Conservation (phyloP, 2,329 filamentous ascomycete species). For the Stromatinia cepivora region DNA sequence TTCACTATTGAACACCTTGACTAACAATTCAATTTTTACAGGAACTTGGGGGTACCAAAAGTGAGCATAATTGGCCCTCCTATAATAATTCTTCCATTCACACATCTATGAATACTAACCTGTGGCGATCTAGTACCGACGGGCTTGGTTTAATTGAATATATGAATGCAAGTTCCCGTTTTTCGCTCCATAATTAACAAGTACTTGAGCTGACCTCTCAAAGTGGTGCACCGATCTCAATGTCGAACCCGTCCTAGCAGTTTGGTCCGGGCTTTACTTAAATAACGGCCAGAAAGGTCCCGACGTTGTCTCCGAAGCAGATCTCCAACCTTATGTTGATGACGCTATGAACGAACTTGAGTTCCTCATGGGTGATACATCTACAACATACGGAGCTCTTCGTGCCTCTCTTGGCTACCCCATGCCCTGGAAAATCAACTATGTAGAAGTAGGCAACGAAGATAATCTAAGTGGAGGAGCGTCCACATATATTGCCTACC, state of each 20-base stretch:
- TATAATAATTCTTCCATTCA: neutral
- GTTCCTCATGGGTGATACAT: conserved; percentile 49
- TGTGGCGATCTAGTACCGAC: conserved; percentile 42
- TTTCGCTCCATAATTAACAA: neutral
- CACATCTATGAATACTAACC: conserved; percentile 31
- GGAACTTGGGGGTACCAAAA: conserved; percentile 27
- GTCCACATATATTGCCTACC: conserved; percentile 42
- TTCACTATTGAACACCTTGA: neutral
- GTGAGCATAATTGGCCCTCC: neutral
- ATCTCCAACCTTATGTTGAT: conserved; percentile 49
- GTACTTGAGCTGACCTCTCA: neutral
- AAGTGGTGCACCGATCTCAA: conserved; percentile 50
- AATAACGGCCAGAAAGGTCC: conserved; percentile 43
- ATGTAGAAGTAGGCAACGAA: conserved; percentile 54
- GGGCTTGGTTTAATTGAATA: conserved; percentile 55
- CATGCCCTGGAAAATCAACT: conserved; percentile 51
- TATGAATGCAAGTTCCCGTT: conserved; percentile 38
- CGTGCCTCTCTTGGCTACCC: conserved; percentile 52
- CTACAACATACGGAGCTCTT: conserved; percentile 49
- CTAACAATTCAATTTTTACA: neutral
- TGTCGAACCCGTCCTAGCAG: conserved; percentile 48
- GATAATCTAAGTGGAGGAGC: conserved; percentile 49
- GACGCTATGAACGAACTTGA: conserved; percentile 54
- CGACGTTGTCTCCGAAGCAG: conserved; percentile 45
- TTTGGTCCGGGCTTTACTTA: conserved; percentile 51